Evolutionary conservation across 257 asterid species (phyloP), one percentile per base, ranked within the genome.

Genomic region (Echites panduratus): DNA sequence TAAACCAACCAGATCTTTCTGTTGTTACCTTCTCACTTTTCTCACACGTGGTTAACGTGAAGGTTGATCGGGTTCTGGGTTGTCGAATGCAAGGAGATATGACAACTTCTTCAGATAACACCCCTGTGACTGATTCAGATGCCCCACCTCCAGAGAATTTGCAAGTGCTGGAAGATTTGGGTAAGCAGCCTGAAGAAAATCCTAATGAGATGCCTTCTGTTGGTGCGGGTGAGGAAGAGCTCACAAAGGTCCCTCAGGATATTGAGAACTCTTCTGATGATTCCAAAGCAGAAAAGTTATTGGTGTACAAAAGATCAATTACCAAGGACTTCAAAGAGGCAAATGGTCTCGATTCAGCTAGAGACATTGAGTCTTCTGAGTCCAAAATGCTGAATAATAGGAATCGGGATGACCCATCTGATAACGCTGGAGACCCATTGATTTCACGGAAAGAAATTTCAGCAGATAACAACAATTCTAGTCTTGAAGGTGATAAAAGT

Each of bases 51-150:
- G 35, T 56, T 70, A 8, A 41, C 68, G n/a, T 81, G 78, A 84
- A 90, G 98, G 99, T 95, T 72, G 96, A 92, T 83, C 88, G 89
- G 68, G 90, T 95, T 76, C 47, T 92, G 82, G 99, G 96, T 70
- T 92, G 97, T 78, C 93, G 96, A 57, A 81, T 87, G 70, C 82
- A 76, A 84, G 86, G 79, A 75, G 88, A 84, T 70, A 70, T 72
- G 79, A 61, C 47, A 44, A 70, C 61, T 76, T 57, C 72, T 58
- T 78, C 77, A 40, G 78, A 64, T 70, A 77, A 50, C 70, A 58
- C 57, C 73, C 77, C 74, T 57, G 69, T 52, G 76, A 68, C 77
- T 62, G 70, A 71, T 79, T 77, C 82, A 69, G 58, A 73, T 66
- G 91, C 80, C 54, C 79, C 56, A 35, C 79, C 82, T 76, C 52